Evolutionary conservation across 2,329 filamentous ascomycete species (phyloP).

Genomic region (Nectriaceae sp.): DNA sequence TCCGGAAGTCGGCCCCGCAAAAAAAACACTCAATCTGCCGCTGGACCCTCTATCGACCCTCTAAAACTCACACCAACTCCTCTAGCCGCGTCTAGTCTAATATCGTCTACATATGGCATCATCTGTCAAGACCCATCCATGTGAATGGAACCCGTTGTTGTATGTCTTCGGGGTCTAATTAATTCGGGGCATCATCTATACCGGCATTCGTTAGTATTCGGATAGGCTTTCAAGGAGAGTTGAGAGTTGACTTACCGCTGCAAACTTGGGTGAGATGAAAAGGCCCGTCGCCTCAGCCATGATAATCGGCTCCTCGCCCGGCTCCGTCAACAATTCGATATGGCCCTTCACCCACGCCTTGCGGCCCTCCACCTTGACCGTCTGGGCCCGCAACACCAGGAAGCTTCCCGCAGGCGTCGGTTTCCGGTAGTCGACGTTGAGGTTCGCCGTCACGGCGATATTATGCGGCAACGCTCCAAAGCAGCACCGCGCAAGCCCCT

Average conservation of each 20-base stretch:
- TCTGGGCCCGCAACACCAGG: constrained; percentile 77
- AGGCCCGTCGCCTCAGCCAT: constrained; percentile 83
- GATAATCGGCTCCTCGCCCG: constrained; percentile 62
- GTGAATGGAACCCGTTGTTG: background rate
- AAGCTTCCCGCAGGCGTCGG: constrained; percentile 77
- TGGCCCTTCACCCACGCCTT: constrained; percentile 93
- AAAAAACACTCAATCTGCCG: too few relatives aligned
- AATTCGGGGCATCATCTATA: constrained; percentile 36
- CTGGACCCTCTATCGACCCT: too few relatives aligned
- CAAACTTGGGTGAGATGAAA: constrained; percentile 86
- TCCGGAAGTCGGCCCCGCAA: constrained; percentile 28
- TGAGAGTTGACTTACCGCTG: constrained; percentile 58
- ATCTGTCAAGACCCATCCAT: constrained; percentile 1
- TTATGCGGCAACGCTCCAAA: constrained; percentile 87
- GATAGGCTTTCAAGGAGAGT: background rate
- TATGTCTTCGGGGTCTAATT: constrained; percentile 11
- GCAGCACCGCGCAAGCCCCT: constrained; percentile 84
- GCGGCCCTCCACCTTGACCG: constrained; percentile 82
- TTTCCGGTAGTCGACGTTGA: constrained; percentile 80
- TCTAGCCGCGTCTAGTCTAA: too few relatives aligned
- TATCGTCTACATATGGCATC: constrained; percentile 8
- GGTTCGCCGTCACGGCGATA: constrained; percentile 81
- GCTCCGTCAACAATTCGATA: constrained; percentile 74
- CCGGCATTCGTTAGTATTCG: constrained; percentile 1
- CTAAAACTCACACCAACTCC: too few relatives aligned